These are phyloP conservation scores for Phytophthora foliorum DNA, from an alignment of 352 stramenopile species.

Conservation along the genomic window DNA sequence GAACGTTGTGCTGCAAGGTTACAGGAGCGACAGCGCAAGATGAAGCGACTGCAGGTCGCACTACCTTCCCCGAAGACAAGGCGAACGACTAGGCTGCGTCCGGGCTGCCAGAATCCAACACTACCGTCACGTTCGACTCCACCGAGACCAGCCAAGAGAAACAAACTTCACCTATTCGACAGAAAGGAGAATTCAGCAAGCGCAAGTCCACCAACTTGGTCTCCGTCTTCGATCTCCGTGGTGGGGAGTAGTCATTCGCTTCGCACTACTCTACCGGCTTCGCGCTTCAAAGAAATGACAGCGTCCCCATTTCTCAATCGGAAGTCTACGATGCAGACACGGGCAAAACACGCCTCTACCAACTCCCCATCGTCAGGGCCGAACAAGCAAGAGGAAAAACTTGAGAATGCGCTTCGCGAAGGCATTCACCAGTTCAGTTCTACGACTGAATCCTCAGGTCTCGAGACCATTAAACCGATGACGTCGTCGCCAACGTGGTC, in stretches of 20 bases:
- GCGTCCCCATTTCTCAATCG: slow-evolving; percentile 1
- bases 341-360: neutral
- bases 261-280: neutral
- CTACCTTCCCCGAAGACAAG: neutral
- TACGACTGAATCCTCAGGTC: neutral
- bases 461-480: neutral
- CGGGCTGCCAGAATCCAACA: neutral
- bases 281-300: slow-evolving; percentile 14
- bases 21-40: slow-evolving; percentile 32
- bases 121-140: slow-evolving; percentile 12
- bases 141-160: slow-evolving; percentile 21
- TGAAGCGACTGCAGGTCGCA: slow-evolving; percentile 29
- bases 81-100: neutral
- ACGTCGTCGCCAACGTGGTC: slow-evolving; percentile 17
- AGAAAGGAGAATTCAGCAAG: neutral
- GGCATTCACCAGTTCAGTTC: neutral
- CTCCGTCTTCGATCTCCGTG: neutral
- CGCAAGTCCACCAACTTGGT: slow-evolving; percentile 8
- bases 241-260: neutral
- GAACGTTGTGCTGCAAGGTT: slow-evolving; percentile 18
- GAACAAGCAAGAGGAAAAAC: neutral
- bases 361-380: neutral
- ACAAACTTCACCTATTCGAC: slow-evolving; percentile 4
- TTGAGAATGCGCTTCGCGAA: neutral
- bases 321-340: neutral